These are phyloP conservation scores for Cryphonectria nitschkei DNA, from an alignment of 2,329 filamentous ascomycete species.

Conservation along the genomic window DNA sequence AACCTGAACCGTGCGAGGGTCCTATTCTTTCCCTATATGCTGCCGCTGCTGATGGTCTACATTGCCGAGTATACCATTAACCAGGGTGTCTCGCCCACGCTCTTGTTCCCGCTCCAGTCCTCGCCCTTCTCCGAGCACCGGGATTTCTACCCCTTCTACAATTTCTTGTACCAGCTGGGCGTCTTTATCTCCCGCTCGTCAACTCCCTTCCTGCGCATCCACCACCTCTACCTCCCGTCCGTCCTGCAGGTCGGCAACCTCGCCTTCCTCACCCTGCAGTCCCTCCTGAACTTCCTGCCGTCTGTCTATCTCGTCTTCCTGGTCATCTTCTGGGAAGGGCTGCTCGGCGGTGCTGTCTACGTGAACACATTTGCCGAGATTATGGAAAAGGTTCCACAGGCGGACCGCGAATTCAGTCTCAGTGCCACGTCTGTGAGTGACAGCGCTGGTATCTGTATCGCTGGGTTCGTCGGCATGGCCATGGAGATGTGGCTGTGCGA, in stretches of 20 bases:
- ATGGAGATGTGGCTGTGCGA: conserved; percentile 81
- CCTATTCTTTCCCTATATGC: conserved; percentile 82
- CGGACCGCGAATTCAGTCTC: conserved; percentile 88
- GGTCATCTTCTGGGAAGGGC: conserved; percentile 90
- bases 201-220: conserved; percentile 82
- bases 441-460: conserved; percentile 86
- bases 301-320: conserved; percentile 84
- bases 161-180: conserved; percentile 90
- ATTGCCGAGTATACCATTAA: conserved; percentile 98
- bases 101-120: conserved; percentile 78
- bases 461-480: conserved; percentile 80
- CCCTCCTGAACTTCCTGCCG: conserved; percentile 79
- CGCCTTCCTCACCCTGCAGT: conserved; percentile 71
- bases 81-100: conserved; percentile 86
- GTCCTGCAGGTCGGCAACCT: conserved; percentile 83
- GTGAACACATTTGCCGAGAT: conserved; percentile 97
- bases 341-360: conserved; percentile 90
- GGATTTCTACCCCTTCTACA: conserved; percentile 93
- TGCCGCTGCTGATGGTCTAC: conserved; percentile 89
- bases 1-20: conserved; percentile 68
- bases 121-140: conserved; percentile 82
- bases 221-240: conserved; percentile 79
- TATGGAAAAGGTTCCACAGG: conserved; percentile 74
- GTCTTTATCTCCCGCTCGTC: conserved; percentile 95
- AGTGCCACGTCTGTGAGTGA: conserved; percentile 91